A percentile compares a stretch with the other conserved stretches of the same genome.
phyloP scores from a whole-genome alignment of 31 red algal genomes.

The Endocladia muricata region DNA sequence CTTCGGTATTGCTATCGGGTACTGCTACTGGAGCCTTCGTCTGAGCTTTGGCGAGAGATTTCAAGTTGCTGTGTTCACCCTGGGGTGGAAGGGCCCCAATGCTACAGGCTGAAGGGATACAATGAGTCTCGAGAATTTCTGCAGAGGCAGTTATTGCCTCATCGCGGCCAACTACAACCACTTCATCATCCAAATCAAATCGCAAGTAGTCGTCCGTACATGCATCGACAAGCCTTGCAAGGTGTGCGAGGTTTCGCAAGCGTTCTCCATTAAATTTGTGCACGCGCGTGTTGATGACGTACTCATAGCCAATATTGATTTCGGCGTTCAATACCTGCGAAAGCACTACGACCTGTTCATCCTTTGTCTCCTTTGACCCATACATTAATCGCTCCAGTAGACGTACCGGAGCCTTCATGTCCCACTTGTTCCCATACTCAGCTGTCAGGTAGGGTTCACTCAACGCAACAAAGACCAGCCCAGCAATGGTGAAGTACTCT shows the following conservation, averaged over 20 bases:
- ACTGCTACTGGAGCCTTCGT: too few relatives aligned
- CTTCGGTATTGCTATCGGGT: too few relatives aligned
- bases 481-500: constrained; percentile 81
- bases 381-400: constrained; percentile 47
- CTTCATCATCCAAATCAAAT: constrained; percentile 85
- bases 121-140: constrained; percentile 84
- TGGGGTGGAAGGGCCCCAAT: constrained; percentile 45
- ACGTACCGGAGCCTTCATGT: constrained; percentile 56
- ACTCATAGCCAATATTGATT: constrained; percentile 86
- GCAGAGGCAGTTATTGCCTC: constrained; percentile 42
- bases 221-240: constrained; percentile 60
- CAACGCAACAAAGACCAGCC: constrained; percentile 89
- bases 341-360: constrained; percentile 88
- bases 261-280: constrained; percentile 61
- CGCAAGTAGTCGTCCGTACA: constrained; percentile 60
- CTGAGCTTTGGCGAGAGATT: too few relatives aligned
- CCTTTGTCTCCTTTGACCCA: constrained; percentile 57
- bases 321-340: constrained; percentile 86
- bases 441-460: constrained; percentile 77
- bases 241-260: constrained; percentile 63
- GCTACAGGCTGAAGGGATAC: constrained; percentile 74
- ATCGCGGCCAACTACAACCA: constrained; percentile 63
- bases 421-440: constrained; percentile 67
- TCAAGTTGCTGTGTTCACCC: too few relatives aligned
- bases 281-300: constrained; percentile 65